Evolutionary conservation across 1,284 basidiomycete species (phyloP).

Genomic region (Termitomyces sp.): DNA sequence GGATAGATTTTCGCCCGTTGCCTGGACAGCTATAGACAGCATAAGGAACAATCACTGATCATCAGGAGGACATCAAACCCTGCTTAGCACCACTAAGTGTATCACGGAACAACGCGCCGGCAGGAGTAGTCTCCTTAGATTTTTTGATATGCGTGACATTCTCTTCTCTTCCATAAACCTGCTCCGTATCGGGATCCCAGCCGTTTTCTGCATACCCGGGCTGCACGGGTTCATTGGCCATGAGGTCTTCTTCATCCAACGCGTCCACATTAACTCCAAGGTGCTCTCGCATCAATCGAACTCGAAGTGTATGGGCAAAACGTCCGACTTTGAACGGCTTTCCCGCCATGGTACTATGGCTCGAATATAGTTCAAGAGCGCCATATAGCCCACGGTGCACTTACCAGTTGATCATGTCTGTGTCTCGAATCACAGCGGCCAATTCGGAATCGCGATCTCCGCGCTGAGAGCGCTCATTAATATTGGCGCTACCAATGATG

Average conservation of each 20-base stretch:
- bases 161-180: conserved; percentile 41
- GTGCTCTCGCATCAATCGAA: conserved; percentile 96
- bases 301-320: conserved; percentile 91
- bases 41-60: background rate
- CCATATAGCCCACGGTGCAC: conserved; percentile 20
- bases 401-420: conserved; percentile 91
- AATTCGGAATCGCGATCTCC: conserved; percentile 97
- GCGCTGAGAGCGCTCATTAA: conserved; percentile 94
- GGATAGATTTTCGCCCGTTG: conserved; percentile 33
- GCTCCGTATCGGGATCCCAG: conserved; percentile 83
- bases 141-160: conserved; percentile 41
- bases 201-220: conserved; percentile 50
- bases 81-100: conserved; percentile 39
- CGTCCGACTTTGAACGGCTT: conserved; percentile 93
- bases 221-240: conserved; percentile 51
- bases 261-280: conserved; percentile 93
- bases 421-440: conserved; percentile 89
- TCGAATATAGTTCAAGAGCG: conserved; percentile 6
- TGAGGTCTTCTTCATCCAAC: conserved; percentile 74
- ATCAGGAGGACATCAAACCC: conserved; percentile 34
- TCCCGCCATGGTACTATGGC: conserved; percentile 82
- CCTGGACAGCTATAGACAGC: conserved; percentile 35
- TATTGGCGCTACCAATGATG: conserved; percentile 99
- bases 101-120: conserved; percentile 32
- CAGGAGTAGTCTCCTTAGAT: conserved; percentile 30